Percentiles rank a stretch among this genome's conserved stretches.
These are phyloP conservation scores for Alternaria panax DNA, from an alignment of 2,329 filamentous ascomycete genomes.

Conservation along the genomic window DNA sequence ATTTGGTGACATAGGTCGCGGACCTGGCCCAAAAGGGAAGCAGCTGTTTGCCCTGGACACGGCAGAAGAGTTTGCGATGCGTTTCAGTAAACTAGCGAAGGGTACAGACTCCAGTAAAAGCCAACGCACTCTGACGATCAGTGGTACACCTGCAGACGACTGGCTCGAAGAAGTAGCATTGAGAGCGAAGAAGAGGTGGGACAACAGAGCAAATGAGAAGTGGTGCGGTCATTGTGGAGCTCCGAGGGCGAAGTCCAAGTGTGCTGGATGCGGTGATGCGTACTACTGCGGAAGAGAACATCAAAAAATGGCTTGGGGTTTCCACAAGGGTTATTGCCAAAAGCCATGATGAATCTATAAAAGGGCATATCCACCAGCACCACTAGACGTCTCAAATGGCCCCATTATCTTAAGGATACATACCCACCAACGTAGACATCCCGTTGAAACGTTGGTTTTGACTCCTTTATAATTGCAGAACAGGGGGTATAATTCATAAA, in stretches of 20 bases:
- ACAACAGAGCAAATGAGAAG: neutral
- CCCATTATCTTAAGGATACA: neutral
- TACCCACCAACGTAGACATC: neutral
- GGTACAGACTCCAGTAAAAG: constrained; percentile 1
- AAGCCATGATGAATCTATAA: neutral
- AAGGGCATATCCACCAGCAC: neutral
- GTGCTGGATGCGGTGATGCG: constrained; percentile 3
- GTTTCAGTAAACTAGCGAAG: constrained; percentile 1
- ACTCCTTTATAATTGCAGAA: neutral
- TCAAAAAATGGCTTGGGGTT: constrained; percentile 1
- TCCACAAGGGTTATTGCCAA: constrained; percentile 3
- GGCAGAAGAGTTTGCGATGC: neutral
- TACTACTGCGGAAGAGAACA: constrained; percentile 4
- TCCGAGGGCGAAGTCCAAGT: neutral
- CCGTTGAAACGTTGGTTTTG: neutral
- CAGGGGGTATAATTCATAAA: neutral
- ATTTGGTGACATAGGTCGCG: constrained; percentile 6
- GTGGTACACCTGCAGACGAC: neutral
- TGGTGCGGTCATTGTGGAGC: constrained; percentile 9
- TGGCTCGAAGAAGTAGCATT: constrained; percentile 6
- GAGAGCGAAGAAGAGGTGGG: neutral
- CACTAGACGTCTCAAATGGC: neutral
- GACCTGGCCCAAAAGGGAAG: constrained; percentile 5
- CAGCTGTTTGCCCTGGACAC: constrained; percentile 6
- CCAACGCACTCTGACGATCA: neutral